Evolutionary conservation across 495 filamentous ascomycete species (phyloP), one percentile per base, ranked within the genome.

Genomic region (Penicillium coprophilum): DNA sequence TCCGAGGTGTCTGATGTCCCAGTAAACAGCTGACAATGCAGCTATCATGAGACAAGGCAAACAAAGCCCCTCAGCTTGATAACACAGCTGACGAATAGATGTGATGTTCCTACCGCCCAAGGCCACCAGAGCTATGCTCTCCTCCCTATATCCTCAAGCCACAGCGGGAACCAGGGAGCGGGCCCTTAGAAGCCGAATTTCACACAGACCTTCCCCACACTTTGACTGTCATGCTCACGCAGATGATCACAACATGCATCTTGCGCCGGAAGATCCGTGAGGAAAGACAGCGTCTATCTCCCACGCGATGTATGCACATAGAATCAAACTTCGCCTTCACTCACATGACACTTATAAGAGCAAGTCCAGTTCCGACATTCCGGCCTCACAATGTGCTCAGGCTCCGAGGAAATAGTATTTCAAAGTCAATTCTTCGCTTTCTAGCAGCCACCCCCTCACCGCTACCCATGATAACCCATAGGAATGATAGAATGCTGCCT

Each of bases 351-450:
- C 45, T 36, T 24, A 39, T 20, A 44, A 51, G 19, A 34, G 43
- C 36, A 57, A 32, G n/a, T 43, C 24, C 39, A 56, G 62, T 56
- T 57, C 62, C 60, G 62, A 54, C 11, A 45, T 55, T 68, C 62
- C 65, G 65, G 60, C 39, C 17, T 53, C 36, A 32, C 19, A 46
- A 39, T 50, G 24, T 23, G 30, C 47, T 53, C 52, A 54, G 52
- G 46, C 44, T 32, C 30, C 31, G 9, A 27, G 15, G 11, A 31
- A 31, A 28, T 10, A 27, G 10, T 5, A 31, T 43, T 20, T 17
- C 46, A 64, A 61, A 62, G 55, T 62, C 62, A 64, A 64, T 64
- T 59, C 32, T 62, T 58, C 52, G 50, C 23, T 17, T 61, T n/a
- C 6, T 46, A 13, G 17, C 46, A 51, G 39, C 56, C 38, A 36